Percentiles rank a stretch among this genome's conserved stretches.
Conservation (phyloP, 2,329 filamentous ascomycete genomes). For the Geosmithia morbida region DNA sequence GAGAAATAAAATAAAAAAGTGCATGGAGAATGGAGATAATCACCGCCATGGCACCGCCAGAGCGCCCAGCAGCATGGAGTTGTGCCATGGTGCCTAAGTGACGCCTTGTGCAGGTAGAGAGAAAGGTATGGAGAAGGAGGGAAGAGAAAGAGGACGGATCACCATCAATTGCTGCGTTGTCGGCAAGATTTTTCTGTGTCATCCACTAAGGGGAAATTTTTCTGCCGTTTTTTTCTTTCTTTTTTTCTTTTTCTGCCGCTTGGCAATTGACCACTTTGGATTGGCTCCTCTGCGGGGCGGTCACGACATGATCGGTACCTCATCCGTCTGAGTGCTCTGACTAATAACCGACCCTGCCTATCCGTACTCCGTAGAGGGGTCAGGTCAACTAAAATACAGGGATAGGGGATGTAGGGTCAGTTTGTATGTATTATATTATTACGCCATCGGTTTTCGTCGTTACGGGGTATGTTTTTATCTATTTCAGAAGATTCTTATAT, state of each 20-base stretch:
- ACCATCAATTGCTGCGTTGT: not conserved
- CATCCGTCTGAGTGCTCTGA: too few species aligned
- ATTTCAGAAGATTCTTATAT: too few species aligned
- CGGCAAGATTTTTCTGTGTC: not conserved
- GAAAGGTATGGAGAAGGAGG: not conserved
- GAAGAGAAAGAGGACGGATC: not conserved
- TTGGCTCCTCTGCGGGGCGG: not conserved
- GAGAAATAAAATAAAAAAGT: not conserved
- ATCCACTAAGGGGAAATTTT: conserved; percentile 6
- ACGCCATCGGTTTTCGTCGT: too few species aligned
- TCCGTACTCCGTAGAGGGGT: too few species aligned
- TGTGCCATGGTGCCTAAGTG: conserved; percentile 25
- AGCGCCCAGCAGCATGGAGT: conserved; percentile 34
- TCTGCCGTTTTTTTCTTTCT: too few species aligned
- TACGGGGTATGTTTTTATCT: too few species aligned
- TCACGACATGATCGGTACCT: not conserved
- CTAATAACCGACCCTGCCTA: too few species aligned
- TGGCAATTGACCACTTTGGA: conserved; percentile 13
- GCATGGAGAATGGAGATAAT: not conserved
- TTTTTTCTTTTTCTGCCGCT: conserved; percentile 15
- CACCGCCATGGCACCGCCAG: conserved; percentile 32
- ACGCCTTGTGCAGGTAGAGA: not conserved
- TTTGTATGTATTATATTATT: too few species aligned
- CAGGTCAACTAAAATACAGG: too few species aligned
- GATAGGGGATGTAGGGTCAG: too few species aligned